A percentile compares a stretch with the other conserved stretches of the same genome.
These are phyloP conservation scores for Arthrobotrys pseudoclavata DNA, from an alignment of 2,329 filamentous ascomycete genomes.

Conservation along the genomic window DNA sequence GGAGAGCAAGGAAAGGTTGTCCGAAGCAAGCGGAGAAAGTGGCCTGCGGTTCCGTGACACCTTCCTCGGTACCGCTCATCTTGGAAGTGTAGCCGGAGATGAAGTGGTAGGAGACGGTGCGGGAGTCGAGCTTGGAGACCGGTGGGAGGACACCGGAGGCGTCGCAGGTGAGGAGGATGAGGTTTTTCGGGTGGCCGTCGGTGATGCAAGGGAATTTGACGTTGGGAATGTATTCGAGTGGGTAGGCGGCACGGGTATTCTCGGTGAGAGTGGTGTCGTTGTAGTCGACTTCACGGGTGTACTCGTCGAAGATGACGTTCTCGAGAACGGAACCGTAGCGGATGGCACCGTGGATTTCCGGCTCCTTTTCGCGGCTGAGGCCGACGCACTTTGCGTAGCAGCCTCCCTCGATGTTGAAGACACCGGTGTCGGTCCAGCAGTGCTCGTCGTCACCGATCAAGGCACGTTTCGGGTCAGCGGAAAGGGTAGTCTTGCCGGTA, in stretches of 20 bases:
- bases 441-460: slow-evolving; percentile 99
- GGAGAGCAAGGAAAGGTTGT: slow-evolving; percentile 97
- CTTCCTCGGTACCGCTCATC: slow-evolving; percentile 99
- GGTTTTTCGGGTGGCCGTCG: slow-evolving; percentile 90
- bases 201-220: slow-evolving; percentile 98
- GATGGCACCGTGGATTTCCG: slow-evolving; percentile 96
- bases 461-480: slow-evolving; percentile 94
- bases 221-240: slow-evolving; percentile 98
- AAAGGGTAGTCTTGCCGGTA: slow-evolving; percentile 98
- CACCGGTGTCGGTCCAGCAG: slow-evolving; percentile 96
- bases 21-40: slow-evolving; percentile 99
- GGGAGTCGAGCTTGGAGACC: slow-evolving; percentile 94
- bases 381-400: slow-evolving; percentile 99
- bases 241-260: slow-evolving; percentile 95
- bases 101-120: slow-evolving; percentile 97
- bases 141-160: slow-evolving; percentile 96
- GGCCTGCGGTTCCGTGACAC: slow-evolving; percentile 94
- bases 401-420: slow-evolving; percentile 99
- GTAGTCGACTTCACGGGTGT: slow-evolving; percentile 91
- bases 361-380: slow-evolving; percentile 97
- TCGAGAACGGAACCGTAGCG: slow-evolving; percentile 96
- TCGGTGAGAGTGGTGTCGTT: slow-evolving; percentile 95
- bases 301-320: slow-evolving; percentile 97
- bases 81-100: slow-evolving; percentile 99
- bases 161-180: slow-evolving; percentile 97